Base-by-base conservation (phyloP, 257 asterid genomes). In the Rhazya stricta region DNA sequence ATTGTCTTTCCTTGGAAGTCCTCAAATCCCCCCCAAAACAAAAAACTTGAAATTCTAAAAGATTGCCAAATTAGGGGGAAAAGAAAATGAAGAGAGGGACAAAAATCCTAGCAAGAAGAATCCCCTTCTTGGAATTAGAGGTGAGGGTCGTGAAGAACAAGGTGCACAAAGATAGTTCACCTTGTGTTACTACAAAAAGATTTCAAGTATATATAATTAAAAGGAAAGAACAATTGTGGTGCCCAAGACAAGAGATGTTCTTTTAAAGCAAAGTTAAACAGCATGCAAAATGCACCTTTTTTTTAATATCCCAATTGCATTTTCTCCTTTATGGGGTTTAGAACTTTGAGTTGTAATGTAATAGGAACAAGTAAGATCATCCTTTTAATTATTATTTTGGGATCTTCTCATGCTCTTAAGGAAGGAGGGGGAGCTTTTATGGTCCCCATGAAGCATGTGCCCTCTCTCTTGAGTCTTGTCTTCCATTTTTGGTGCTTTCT, bases 381-480 rank as follows among this genome's bases (percentile, higher is more conserved):
- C n/a, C n/a, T n/a, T n/a, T n/a, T n/a, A n/a, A n/a, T n/a, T n/a
- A n/a, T n/a, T 62, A 25, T 75, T 74, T 78, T 72, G 83, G 81
- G 75, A 77, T 73, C 78, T 72, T 71, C 76, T 80, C 63, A 66
- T 79, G 66, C 78, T 77, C 69, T 53, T 72, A 8, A 9, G 50
- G 25, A 21, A 12, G 27, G 18, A 51, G 6, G 4, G 19, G 45
- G 57, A 41, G 43, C 12, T 54, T 70, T 73, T 74, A 67, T 81
- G 83, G 80, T 81, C 80, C 83, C 82, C 76, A 57, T 74, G 71
- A 70, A 58, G 71, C 85, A 81, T 79, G 84, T 81, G 81, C 74
- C 12, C 74, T 66, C 63, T 66, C 54, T 42, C 25, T 57, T 43
- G 73, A 34, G 30, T 37, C 7, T 76, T 23, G 50, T 53, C 13